A percentile compares a stretch with the other conserved stretches of the same genome.
Conservation (phyloP, 495 filamentous ascomycete species). For the Bryoglossum gracile region DNA sequence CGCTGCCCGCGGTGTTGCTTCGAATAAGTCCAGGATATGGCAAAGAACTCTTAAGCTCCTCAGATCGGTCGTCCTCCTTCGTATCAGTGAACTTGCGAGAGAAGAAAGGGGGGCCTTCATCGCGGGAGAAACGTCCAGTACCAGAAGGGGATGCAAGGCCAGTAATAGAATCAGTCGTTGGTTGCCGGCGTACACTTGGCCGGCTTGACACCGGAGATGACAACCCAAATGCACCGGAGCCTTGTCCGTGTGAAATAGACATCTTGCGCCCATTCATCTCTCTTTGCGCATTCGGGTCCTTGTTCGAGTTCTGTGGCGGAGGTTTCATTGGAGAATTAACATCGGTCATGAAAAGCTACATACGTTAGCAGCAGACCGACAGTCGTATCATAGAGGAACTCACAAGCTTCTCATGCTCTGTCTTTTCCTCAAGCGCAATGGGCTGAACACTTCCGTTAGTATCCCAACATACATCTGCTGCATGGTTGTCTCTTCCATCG, state of each 20-base stretch:
- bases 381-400: conserved; percentile 25
- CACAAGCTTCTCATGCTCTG: conserved; percentile 78
- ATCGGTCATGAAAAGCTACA: conserved; percentile 67
- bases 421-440: conserved; percentile 68
- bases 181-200: conserved; percentile 69
- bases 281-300: conserved; percentile 52
- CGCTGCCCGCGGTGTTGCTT: conserved; percentile 52
- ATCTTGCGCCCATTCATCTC: conserved; percentile 60
- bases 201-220: conserved; percentile 60
- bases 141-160: conserved; percentile 44
- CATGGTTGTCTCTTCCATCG: conserved; percentile 43
- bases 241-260: conserved; percentile 59
- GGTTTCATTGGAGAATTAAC: conserved; percentile 93
- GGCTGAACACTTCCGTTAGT: conserved; percentile 63
- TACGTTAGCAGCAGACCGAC: conserved; percentile 13
- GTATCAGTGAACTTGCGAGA: conserved; percentile 69
- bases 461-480: conserved; percentile 88
- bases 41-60: conserved; percentile 42
- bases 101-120: conserved; percentile 50
- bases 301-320: conserved; percentile 60
- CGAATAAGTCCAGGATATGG: conserved; percentile 62
- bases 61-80: conserved; percentile 47
- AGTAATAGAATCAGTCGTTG: conserved; percentile 76
- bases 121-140: conserved; percentile 39
- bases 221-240: conserved; percentile 37